Evolutionary conservation across 345 rosid species (phyloP).

Genomic region (Eucalyptus marginata): DNA sequence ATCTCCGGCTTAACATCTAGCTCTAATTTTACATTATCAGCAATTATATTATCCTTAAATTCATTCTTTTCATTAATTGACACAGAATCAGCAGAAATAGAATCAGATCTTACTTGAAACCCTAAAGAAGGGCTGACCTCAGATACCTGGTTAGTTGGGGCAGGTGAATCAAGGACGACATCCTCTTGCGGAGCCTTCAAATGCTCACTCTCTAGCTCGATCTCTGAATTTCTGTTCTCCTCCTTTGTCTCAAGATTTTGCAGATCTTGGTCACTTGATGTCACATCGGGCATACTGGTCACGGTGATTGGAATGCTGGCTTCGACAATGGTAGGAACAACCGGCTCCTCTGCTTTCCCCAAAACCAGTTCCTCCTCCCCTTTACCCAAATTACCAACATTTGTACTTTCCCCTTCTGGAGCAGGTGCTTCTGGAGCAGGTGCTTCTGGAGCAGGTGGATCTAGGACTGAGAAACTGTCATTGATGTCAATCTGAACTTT

Average conservation of each 20-base stretch:
- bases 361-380: slow-evolving; percentile 4
- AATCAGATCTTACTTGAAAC: slow-evolving; percentile 97
- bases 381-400: not conserved
- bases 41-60: slow-evolving; percentile 90
- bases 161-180: slow-evolving; percentile 40
- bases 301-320: slow-evolving; percentile 5
- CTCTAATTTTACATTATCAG: slow-evolving; percentile 97
- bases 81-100: slow-evolving; percentile 97
- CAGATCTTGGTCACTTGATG: slow-evolving; percentile 14
- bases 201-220: slow-evolving; percentile 24
- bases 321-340: not conserved
- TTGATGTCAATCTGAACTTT: slow-evolving; percentile 29
- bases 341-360: slow-evolving; percentile 3
- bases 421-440: not conserved
- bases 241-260: slow-evolving; percentile 9
- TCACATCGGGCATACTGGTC: not conserved
- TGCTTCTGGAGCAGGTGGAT: not conserved
- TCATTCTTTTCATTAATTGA: slow-evolving; percentile 94
- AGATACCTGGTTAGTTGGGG: slow-evolving; percentile 88
- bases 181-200: slow-evolving; percentile 29
- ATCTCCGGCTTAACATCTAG: slow-evolving; percentile 82
- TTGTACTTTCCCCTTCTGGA: not conserved
- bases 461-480: slow-evolving; percentile 13
- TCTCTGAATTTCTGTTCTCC: slow-evolving; percentile 8
- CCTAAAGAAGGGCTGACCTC: slow-evolving; percentile 95